Evolutionary conservation across 1,284 basidiomycete species (phyloP), one percentile per base, ranked within the genome.

Genomic region (Leccinum pachyderme): DNA sequence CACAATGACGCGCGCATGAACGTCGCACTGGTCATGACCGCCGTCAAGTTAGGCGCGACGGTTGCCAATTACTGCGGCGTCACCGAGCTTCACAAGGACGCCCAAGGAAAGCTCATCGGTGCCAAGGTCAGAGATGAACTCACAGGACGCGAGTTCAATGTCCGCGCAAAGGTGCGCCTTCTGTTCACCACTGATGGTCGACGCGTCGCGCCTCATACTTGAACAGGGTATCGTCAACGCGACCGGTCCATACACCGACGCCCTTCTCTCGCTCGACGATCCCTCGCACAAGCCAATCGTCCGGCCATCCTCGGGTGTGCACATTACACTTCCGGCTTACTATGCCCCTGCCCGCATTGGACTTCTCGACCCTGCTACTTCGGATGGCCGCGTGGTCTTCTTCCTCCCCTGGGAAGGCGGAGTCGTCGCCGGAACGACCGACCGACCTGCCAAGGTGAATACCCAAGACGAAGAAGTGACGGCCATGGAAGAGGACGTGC

Each of bases 1-100:
- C 96, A 99, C 77, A 99, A 98, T 67, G 96, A 99, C 69, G 90
- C 96, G 5, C 84, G 96, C 35, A 99, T 99, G 96, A 98, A 98
- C 75, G 86, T 98, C 53, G 93, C 95, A 1, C 81, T 95, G 51
- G 81, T 95, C 63, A 86, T 98, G 84, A 98, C 91, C 5, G 96
- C 96, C 7, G 93, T 98, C 44, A 92, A 94, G 67, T 87, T 93
- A 59, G 96, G 96, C 41, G 95, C 95, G 2, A 83, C 86, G 6
- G 88, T 91, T 11, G 87, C 89, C 48, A 99, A 99, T 77, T 93
- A 98, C 75, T 87, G 86, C 67, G 91, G 95, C 67, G 94, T 98
- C 47, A 87, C 85, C 11, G 73, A 79, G 15, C 79, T 98, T 15
- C 83, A 89, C 75, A 95, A 96, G 75, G 76, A 84, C 61, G 58